These are phyloP conservation scores for Chrysanthemum lavandulifolium DNA, from an alignment of 129 eudicot species.

Conservation along the genomic window DNA sequence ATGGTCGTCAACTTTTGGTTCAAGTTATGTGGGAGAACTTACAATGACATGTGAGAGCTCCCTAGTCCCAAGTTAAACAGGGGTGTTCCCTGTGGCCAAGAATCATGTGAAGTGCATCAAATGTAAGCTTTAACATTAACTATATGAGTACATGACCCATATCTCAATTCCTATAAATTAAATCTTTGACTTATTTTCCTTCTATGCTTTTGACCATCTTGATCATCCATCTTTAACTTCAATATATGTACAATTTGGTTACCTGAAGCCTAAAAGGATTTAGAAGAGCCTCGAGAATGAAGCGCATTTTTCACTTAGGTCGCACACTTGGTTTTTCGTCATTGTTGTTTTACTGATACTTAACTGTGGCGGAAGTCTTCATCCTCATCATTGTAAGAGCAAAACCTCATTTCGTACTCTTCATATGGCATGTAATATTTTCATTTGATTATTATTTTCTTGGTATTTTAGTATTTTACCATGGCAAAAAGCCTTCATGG, in stretches of 20 bases:
- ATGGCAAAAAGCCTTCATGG: slow-evolving; percentile 24
- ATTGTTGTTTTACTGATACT: slow-evolving; percentile 39
- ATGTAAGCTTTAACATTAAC: slow-evolving; percentile 45
- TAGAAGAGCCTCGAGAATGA: slow-evolving; percentile 31
- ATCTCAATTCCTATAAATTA: slow-evolving; percentile 3
- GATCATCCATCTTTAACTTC: neutral
- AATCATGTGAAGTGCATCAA: slow-evolving; percentile 78
- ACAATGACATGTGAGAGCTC: slow-evolving; percentile 52
- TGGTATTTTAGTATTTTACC: slow-evolving; percentile 34
- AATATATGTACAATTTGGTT: neutral
- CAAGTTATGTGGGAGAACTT: slow-evolving; percentile 17
- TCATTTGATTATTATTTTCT: slow-evolving; percentile 14
- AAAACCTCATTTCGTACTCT: neutral
- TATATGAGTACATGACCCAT: neutral
- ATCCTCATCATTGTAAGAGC: slow-evolving; percentile 39
- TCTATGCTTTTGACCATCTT: slow-evolving; percentile 21
- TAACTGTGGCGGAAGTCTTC: slow-evolving; percentile 30
- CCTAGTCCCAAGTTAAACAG: slow-evolving; percentile 21
- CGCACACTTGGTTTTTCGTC: slow-evolving; percentile 28
- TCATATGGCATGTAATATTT: neutral
- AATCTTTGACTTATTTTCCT: slow-evolving; percentile 13
- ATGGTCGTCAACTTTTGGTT: neutral
- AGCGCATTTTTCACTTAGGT: slow-evolving; percentile 19
- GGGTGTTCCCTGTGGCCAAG: slow-evolving; percentile 38
- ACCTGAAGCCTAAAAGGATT: slow-evolving; percentile 1